A percentile compares a stretch with the other conserved stretches of the same genome.
Evolutionary conservation across 2,329 filamentous ascomycete genomes (phyloP).

Genomic region (Tolypocladium amazonense): DNA sequence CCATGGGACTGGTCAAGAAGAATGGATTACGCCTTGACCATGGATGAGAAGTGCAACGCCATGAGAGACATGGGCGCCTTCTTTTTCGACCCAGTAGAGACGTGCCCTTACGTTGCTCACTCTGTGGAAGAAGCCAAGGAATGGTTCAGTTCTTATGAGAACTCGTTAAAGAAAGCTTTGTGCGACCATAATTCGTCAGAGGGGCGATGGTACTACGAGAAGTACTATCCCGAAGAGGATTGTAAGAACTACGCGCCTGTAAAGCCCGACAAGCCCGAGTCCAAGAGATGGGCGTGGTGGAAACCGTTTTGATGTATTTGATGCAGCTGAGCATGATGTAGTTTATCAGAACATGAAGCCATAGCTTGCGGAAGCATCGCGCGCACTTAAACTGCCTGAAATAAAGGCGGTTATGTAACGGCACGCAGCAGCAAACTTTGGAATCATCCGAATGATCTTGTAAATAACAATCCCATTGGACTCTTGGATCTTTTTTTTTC

Average conservation of each 20-base stretch:
- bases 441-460: too few relatives aligned
- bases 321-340: background rate
- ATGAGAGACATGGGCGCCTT: background rate
- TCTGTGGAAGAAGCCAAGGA: background rate
- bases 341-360: background rate
- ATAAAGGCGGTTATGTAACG: too few relatives aligned
- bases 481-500: too few relatives aligned
- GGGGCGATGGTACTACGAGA: background rate
- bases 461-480: too few relatives aligned
- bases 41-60: background rate
- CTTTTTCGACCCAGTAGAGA: background rate
- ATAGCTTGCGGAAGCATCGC: background rate
- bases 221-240: background rate
- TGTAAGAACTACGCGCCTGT: background rate
- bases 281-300: background rate
- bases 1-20: background rate
- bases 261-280: background rate
- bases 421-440: too few relatives aligned
- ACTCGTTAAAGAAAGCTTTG: background rate
- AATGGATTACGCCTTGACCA: background rate
- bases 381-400: too few relatives aligned
- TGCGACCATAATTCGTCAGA: background rate
- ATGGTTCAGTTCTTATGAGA: background rate
- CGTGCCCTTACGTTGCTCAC: background rate
- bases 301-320: background rate